phyloP scores from a whole-genome alignment of 1,284 basidiomycete species.

The Apiotrichum gamsii region DNA sequence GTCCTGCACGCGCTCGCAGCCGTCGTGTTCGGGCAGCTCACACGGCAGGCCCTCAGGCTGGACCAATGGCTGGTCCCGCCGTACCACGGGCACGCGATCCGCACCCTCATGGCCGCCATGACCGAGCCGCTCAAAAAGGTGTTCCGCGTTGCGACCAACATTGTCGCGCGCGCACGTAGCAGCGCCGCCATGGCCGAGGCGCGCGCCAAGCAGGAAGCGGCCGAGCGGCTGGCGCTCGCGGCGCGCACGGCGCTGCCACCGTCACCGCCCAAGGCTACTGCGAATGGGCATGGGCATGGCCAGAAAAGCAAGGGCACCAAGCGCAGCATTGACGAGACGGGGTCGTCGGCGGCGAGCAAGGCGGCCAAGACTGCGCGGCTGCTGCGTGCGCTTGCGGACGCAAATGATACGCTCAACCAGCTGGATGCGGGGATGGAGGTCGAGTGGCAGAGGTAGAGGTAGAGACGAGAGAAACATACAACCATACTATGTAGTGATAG shows the following conservation, averaged over 20 bases:
- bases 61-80: conserved; percentile 12
- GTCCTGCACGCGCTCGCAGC: conserved; percentile 21
- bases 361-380: conserved; percentile 27
- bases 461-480: not conserved
- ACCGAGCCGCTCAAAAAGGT: not conserved
- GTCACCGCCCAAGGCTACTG: not conserved
- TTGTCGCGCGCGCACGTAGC: not conserved
- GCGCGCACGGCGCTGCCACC: not conserved
- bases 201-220: too few relatives aligned
- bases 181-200: not conserved
- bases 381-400: conserved; percentile 21
- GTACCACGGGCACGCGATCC: not conserved
- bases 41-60: conserved; percentile 3
- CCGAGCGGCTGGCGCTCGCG: not conserved
- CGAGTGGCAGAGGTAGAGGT: not conserved
- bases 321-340: conserved; percentile 2
- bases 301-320: conserved; percentile 9
- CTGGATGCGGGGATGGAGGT: not conserved
- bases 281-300: too few relatives aligned
- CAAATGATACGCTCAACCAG: conserved; percentile 19
- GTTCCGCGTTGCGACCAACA: not conserved
- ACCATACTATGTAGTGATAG: not conserved
- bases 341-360: conserved; percentile 20
- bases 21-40: conserved; percentile 15
- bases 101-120: not conserved